Evolutionary conservation across 441 rosid species (phyloP).

Genomic region (Syzygium syzygioides): DNA sequence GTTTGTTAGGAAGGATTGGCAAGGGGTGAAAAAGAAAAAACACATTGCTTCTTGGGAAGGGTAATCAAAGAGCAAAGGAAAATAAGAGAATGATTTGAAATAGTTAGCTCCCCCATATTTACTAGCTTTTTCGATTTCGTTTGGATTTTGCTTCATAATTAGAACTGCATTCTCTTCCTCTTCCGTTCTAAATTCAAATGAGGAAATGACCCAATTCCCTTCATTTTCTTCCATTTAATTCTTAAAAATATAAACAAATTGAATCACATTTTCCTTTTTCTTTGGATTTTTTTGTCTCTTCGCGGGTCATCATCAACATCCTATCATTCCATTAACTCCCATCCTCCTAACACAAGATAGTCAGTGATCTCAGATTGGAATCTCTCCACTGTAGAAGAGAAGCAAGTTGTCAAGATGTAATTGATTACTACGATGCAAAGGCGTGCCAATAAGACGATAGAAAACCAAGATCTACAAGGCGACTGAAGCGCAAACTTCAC

Average conservation of each 20-base stretch:
- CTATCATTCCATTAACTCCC: too few species aligned
- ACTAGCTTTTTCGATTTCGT: too few species aligned
- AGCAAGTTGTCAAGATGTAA: not conserved
- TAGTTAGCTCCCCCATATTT: too few species aligned
- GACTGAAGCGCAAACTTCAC: not conserved
- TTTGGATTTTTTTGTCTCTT: not conserved
- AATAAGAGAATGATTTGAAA: not conserved
- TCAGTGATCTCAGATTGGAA: not conserved
- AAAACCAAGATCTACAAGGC: not conserved
- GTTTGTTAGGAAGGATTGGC: not conserved
- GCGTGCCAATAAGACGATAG: too few species aligned
- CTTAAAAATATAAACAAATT: not conserved
- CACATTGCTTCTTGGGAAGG: too few species aligned
- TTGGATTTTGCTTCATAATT: too few species aligned
- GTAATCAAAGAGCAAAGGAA: too few species aligned
- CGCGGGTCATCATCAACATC: not conserved
- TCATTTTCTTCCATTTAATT: not conserved
- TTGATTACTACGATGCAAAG: not conserved
- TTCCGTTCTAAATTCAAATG: not conserved
- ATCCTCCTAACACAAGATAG: not conserved
- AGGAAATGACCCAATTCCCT: not conserved
- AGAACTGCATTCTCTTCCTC: not conserved
- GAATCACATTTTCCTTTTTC: not conserved
- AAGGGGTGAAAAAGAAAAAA: rapidly evolving
- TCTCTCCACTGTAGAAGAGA: not conserved